Percentiles rank a stretch among this genome's conserved stretches.
Conservation (phyloP, 2,329 filamentous ascomycete species). For the Helotiales sp. region DNA sequence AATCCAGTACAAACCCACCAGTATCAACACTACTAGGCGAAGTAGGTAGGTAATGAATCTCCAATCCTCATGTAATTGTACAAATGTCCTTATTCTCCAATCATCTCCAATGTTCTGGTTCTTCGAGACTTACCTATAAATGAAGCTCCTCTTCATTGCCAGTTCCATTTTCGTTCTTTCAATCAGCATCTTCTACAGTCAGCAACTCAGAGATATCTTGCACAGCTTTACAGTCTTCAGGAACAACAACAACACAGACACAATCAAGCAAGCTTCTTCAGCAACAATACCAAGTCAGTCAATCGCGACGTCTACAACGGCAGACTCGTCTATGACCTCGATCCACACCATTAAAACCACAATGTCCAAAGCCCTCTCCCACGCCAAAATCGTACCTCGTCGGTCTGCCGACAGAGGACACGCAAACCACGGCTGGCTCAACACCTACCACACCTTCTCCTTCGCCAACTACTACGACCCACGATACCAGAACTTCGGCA, state of each 20-base stretch:
- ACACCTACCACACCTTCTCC: constrained; percentile 85
- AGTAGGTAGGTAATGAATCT: constrained; percentile 26
- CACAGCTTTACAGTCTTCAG: constrained; percentile 27
- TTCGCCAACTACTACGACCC: constrained; percentile 71
- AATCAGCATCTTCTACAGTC: constrained; percentile 41
- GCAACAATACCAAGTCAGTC: constrained; percentile 17
- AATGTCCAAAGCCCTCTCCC: constrained; percentile 67
- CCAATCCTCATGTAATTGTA: constrained; percentile 31
- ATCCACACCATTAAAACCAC: constrained; percentile 45
- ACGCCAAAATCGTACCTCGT: constrained; percentile 77
- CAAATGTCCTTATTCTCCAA: constrained; percentile 29
- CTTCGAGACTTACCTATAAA: constrained; percentile 37
- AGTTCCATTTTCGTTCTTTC: constrained; percentile 42
- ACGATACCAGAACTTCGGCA: constrained; percentile 70
- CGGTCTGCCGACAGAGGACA: constrained; percentile 75
- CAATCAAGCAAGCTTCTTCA: not conserved
- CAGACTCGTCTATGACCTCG: constrained; percentile 34
- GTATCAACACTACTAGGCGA: not conserved
- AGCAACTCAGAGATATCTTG: constrained; percentile 35
- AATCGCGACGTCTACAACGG: constrained; percentile 11
- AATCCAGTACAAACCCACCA: constrained; percentile 17
- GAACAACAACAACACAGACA: constrained; percentile 8
- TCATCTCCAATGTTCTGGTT: constrained; percentile 36
- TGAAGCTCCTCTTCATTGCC: constrained; percentile 42
- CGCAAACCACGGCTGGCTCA: constrained; percentile 84